Evolutionary conservation across 176 grass and related monocot species (phyloP).

Genomic region (Calamus simplicifolius): DNA sequence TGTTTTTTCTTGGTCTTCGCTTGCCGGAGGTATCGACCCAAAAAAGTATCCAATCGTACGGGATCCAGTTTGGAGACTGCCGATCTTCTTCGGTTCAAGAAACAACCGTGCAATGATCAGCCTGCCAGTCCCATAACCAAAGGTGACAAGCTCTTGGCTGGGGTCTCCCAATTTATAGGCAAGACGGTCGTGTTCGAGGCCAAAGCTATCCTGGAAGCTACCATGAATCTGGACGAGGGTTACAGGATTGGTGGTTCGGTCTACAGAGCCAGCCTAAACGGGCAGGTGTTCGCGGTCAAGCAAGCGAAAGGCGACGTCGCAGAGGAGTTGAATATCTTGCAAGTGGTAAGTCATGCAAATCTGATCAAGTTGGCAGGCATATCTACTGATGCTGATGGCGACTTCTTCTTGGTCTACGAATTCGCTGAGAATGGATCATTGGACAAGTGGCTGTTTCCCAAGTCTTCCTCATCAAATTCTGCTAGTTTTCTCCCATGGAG

Average conservation of each 20-base stretch:
- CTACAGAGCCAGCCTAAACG: slow-evolving; percentile 38
- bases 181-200: slow-evolving; percentile 36
- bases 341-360: slow-evolving; percentile 56
- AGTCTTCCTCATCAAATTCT: slow-evolving; percentile 15
- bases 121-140: neutral
- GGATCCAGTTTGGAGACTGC: slow-evolving; percentile 4
- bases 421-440: slow-evolving; percentile 57
- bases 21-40: slow-evolving; percentile 11
- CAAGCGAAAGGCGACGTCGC: slow-evolving; percentile 35
- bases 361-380: slow-evolving; percentile 45
- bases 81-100: slow-evolving; percentile 20
- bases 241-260: slow-evolving; percentile 32
- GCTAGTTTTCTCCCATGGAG: slow-evolving; percentile 33
- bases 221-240: slow-evolving; percentile 36
- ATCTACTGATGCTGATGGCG: slow-evolving; percentile 28
- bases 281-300: slow-evolving; percentile 51
- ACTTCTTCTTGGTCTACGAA: slow-evolving; percentile 56
- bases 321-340: slow-evolving; percentile 46
- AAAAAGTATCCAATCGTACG: slow-evolving; percentile 5
- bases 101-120: slow-evolving; percentile 1
- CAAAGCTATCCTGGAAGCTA: slow-evolving; percentile 41
- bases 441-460: slow-evolving; percentile 50
- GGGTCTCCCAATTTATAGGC: slow-evolving; percentile 55
- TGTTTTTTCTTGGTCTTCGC: slow-evolving; percentile 19
- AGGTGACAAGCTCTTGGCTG: slow-evolving; percentile 42